phyloP scores from a whole-genome alignment of 2,329 filamentous ascomycete genomes.

The Penicillium sp. region DNA sequence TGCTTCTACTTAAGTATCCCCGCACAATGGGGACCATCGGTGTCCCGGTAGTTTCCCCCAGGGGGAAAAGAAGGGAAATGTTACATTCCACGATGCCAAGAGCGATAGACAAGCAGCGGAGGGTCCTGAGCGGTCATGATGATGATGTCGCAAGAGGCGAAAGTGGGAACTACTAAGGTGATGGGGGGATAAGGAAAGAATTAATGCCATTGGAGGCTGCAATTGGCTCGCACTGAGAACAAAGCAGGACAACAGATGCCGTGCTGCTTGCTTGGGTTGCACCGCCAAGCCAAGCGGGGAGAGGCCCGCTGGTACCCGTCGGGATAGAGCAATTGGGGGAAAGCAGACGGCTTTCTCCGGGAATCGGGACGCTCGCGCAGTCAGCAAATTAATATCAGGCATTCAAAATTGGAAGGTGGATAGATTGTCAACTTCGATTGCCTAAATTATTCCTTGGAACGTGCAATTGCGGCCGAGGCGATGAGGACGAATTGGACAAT shows the following conservation, averaged over 20 bases:
- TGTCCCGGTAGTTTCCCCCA: conserved; percentile 11
- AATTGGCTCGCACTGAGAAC: conserved; percentile 5
- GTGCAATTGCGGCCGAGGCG: neutral
- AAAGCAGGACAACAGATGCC: conserved; percentile 8
- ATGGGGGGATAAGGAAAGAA: neutral
- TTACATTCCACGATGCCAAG: conserved; percentile 26
- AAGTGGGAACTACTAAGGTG: neutral
- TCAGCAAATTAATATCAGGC: neutral
- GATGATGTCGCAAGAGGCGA: neutral
- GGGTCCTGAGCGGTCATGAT: conserved; percentile 5
- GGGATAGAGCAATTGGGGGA: neutral
- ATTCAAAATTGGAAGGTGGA: neutral
- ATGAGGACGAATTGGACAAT: no score
- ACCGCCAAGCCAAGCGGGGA: conserved; percentile 26
- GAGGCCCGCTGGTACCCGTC: conserved; percentile 19
- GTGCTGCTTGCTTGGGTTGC: conserved; percentile 23
- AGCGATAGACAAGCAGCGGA: conserved; percentile 20
- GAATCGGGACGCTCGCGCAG: neutral
- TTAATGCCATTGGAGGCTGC: neutral
- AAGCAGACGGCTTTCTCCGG: neutral
- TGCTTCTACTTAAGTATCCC: neutral
- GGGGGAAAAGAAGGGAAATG: conserved; percentile 21
- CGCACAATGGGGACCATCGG: conserved; percentile 2
- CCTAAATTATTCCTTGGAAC: neutral
- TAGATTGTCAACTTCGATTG: neutral